These are phyloP conservation scores for Nannochloropsis salina DNA, from an alignment of 108 stramenopile species.

Conservation along the genomic window DNA sequence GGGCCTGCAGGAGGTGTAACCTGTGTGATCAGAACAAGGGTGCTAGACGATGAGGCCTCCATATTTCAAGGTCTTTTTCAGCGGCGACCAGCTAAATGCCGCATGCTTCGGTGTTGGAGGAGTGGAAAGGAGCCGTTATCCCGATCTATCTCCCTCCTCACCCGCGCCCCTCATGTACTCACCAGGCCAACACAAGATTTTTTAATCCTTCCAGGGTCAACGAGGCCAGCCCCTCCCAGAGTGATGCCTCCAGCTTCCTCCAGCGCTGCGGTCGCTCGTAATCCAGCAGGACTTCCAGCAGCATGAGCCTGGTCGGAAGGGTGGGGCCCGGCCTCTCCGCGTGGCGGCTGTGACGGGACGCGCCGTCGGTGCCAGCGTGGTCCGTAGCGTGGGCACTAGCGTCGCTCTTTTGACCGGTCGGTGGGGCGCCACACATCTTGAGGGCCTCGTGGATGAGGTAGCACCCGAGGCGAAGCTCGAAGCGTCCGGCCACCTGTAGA, in stretches of 20 bases:
- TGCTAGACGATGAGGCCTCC: neutral
- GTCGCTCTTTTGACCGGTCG: neutral
- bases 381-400: neutral
- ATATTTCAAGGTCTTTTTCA: neutral
- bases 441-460: neutral
- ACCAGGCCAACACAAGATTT: neutral
- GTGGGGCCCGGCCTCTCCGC: neutral
- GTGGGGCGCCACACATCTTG: neutral
- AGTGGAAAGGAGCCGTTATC: neutral
- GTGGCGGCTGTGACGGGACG: neutral
- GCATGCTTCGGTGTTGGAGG: too few relatives aligned
- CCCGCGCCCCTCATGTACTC: neutral
- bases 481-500: neutral
- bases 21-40: neutral
- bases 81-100: neutral
- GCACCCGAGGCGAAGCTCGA: slow-evolving; percentile 8
- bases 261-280: slow-evolving; percentile 10
- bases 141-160: neutral
- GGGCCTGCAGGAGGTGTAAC: neutral
- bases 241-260: neutral
- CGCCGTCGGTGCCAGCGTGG: neutral
- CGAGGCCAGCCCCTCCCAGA: neutral
- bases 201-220: slow-evolving; percentile 6
- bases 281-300: neutral
- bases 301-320: neutral